phyloP scores from a whole-genome alignment of 495 filamentous ascomycete genomes.

The Aspergillus kassunensis region DNA sequence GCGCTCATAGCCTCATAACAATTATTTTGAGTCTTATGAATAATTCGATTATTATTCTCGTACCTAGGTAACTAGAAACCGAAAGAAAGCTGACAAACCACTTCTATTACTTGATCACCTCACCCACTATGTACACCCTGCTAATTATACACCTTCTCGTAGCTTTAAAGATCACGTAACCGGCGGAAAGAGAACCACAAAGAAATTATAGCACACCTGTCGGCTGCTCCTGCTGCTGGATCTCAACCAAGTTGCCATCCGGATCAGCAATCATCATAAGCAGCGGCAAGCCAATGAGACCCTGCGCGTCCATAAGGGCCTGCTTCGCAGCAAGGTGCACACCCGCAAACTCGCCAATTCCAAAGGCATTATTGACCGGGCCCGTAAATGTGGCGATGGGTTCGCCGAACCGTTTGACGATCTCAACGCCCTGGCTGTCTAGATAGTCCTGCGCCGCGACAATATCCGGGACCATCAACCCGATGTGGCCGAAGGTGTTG shows the following conservation, averaged over 20 bases:
- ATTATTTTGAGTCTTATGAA: too few relatives aligned
- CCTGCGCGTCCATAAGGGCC: slow-evolving; percentile 4
- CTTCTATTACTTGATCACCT: not conserved
- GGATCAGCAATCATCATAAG: slow-evolving; percentile 3
- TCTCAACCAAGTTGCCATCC: slow-evolving; percentile 10
- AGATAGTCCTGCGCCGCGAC: slow-evolving; percentile 8
- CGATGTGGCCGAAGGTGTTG: slow-evolving; percentile 7
- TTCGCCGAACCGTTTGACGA: slow-evolving; percentile 2
- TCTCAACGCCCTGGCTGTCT: not conserved
- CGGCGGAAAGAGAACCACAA: not conserved
- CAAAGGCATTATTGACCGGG: slow-evolving; percentile 6
- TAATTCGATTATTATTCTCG: too few relatives aligned
- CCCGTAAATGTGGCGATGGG: not conserved
- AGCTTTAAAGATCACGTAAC: not conserved
- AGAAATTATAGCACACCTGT: not conserved
- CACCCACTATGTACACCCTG: not conserved
- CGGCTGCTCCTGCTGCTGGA: slow-evolving; percentile 7
- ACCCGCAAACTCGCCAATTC: slow-evolving; percentile 5
- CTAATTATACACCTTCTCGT: not conserved
- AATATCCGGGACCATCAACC: slow-evolving; percentile 7
- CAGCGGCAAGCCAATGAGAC: not conserved
- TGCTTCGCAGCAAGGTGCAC: slow-evolving; percentile 7
- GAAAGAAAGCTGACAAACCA: not conserved
- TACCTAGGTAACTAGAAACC: too few relatives aligned
- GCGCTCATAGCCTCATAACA: too few relatives aligned